These are phyloP conservation scores for Pythium brassicae DNA, from an alignment of 352 stramenopile species.

Conservation along the genomic window DNA sequence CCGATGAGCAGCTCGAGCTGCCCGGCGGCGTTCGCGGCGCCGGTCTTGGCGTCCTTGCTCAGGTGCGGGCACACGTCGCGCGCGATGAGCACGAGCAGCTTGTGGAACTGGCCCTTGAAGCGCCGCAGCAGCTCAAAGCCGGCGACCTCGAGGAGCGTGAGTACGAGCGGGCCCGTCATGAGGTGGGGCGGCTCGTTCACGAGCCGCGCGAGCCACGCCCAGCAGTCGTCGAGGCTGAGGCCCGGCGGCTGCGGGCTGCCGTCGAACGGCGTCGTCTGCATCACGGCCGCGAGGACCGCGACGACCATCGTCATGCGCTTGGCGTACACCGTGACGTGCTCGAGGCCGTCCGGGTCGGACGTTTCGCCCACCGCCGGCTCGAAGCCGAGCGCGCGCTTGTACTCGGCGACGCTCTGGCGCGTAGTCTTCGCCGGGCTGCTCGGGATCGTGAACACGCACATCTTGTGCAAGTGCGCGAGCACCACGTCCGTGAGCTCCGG, in stretches of 20 bases:
- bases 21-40: constrained; percentile 64
- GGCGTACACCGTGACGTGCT: constrained; percentile 75
- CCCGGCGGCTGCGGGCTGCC: constrained; percentile 42
- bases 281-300: constrained; percentile 63
- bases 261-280: constrained; percentile 64
- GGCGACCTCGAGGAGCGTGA: constrained; percentile 77
- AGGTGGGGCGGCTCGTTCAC: constrained; percentile 67
- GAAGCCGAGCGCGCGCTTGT: constrained; percentile 63
- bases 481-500: constrained; percentile 70
- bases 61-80: constrained; percentile 56
- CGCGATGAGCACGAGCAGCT: constrained; percentile 64
- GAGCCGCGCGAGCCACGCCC: constrained; percentile 61
- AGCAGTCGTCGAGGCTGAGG: constrained; percentile 63
- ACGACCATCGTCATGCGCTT: constrained; percentile 79
- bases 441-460: constrained; percentile 72
- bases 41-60: constrained; percentile 72
- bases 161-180: constrained; percentile 60
- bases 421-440: constrained; percentile 51
- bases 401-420: constrained; percentile 48
- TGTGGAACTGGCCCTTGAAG: constrained; percentile 80
- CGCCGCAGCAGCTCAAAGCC: constrained; percentile 56
- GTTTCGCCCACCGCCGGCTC: constrained; percentile 59
- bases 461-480: constrained; percentile 68
- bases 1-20: constrained; percentile 72
- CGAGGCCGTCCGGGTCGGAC: constrained; percentile 47